Base-by-base conservation (phyloP, 768 basidiomycete genomes). In the Strobilomyces echinocephalus region DNA sequence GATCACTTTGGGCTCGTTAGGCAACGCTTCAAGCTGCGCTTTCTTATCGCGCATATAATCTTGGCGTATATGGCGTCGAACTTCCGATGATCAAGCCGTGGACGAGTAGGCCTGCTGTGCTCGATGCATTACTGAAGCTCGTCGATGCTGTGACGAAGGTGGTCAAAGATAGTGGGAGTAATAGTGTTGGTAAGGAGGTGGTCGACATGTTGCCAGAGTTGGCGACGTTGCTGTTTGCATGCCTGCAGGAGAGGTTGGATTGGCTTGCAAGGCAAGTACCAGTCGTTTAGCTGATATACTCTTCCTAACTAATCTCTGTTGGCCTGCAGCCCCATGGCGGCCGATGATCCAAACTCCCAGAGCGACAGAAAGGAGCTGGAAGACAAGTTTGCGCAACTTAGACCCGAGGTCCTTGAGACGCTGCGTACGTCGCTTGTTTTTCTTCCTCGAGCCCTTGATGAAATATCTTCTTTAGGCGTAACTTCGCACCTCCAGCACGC, bases 331-430 rank as follows among this genome's bases (percentile, higher is more conserved):
- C 65, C 75, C 20, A 69, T 70, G 43, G 79, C 78, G 31, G 72
- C 72, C 7, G 74, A 76, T 30, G 77, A 79, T 47, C 69, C 74
- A 31, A 79, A 76, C 9, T 70, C 74, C 21, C 79, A 79, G 56
- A 76, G 80, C 1, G 87, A 90, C 39, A 72, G 72, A 15, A 74
- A 80, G 18, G 79, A 79, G 30, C 73, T 95, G 0, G 74, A 81
- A 42, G 82, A 86, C 43, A 79, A 77, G 49, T 95, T 93, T 67
- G 74, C 76, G 42, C 75, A 80, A 31, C 73, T 94, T 36, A 81
- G 91, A 30, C 88, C 92, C 0, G 82, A 86, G 54, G 75, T 92
- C 9, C 77, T 95, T 12, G 83, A 88, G 60, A 86, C 87, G 2
- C 76, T 98, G 2, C 84, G 95, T 94, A 64, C 56, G 88, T 49